These are phyloP conservation scores for Amylocarpus encephaloides DNA, from an alignment of 2,329 filamentous ascomycete genomes.

Conservation along the genomic window DNA sequence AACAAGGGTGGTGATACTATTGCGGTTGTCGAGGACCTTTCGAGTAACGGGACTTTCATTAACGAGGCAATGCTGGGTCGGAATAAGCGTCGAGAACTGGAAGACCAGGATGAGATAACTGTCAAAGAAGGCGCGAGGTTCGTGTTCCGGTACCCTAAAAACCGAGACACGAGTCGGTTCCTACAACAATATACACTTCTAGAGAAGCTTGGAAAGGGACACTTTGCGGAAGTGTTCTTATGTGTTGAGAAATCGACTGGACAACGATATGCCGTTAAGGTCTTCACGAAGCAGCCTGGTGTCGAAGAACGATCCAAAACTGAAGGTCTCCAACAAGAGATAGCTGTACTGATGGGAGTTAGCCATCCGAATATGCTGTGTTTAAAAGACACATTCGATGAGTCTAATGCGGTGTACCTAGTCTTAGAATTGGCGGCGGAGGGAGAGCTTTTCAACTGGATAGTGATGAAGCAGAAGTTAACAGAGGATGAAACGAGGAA, in stretches of 20 bases:
- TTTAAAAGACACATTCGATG: constrained; percentile 91
- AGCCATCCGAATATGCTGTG: constrained; percentile 90
- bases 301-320: constrained; percentile 76
- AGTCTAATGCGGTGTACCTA: constrained; percentile 82
- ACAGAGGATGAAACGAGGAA: constrained; percentile 78
- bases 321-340: constrained; percentile 87
- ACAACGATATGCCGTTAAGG: constrained; percentile 82
- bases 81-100: constrained; percentile 82
- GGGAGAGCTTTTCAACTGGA: constrained; percentile 93
- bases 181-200: constrained; percentile 78
- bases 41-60: constrained; percentile 93
- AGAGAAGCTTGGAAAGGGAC: constrained; percentile 85
- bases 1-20: constrained; percentile 52
- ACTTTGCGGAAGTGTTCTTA: constrained; percentile 89
- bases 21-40: constrained; percentile 85
- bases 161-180: constrained; percentile 69
- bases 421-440: constrained; percentile 86
- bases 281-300: constrained; percentile 82
- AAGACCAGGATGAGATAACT: constrained; percentile 86
- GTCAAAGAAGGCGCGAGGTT: constrained; percentile 81
- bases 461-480: constrained; percentile 84
- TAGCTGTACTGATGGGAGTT: constrained; percentile 94
- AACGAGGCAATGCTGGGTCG: constrained; percentile 87
- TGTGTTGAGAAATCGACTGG: constrained; percentile 83
- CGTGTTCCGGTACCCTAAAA: constrained; percentile 83